Base-by-base conservation (phyloP, 2,329 filamentous ascomycete species). In the Fusarium palustre region DNA sequence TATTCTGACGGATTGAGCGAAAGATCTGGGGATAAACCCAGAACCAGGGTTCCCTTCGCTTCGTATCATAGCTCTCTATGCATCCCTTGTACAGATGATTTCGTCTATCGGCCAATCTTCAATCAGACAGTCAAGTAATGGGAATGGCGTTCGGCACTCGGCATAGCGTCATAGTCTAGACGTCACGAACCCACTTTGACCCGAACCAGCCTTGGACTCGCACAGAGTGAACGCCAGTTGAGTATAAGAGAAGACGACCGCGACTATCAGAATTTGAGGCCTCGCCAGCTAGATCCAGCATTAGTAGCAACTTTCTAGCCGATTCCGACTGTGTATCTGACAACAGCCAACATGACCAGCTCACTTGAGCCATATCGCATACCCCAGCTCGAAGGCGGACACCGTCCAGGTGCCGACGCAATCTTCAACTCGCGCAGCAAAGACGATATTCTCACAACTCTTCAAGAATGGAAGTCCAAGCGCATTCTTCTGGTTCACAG, bases 381-480 rank as follows among this genome's bases (percentile, higher is more conserved):
- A 2, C n/a, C 62, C 3, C 60, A 65, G 11, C 61, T 65, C 3
- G 54, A 65, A 9, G 60, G 54, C 5, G 60, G 47, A 1, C 22
- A 60, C 16, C 60, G 60, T 7, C 41, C 46, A 12, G 62, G 61
- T 6, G 48, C 54, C 0, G 60, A 65, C 3, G 60, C 60, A 15
- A 49, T 65, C 46, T 65, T 65, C 31, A 65, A 65, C 36, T 65
- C 62, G 8, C 62, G 9, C 13, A 65, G 60, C 15, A 36, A 65
- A n/a, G 22, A 53, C 1, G 54, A 54, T 3, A 54, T 65, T 15
- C 25, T 48, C 6, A 2, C 8, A 7, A 46, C 46, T 1, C 2
- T 65, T 2, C n/a, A 54, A 7, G 25, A 48, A 39, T 65, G 62
- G 62, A 7, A 18, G 0, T 49, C 54, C 1, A 7, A 15, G 9